Conservation (phyloP, 495 filamentous ascomycete species). For the Trichoderma erinaceum region DNA sequence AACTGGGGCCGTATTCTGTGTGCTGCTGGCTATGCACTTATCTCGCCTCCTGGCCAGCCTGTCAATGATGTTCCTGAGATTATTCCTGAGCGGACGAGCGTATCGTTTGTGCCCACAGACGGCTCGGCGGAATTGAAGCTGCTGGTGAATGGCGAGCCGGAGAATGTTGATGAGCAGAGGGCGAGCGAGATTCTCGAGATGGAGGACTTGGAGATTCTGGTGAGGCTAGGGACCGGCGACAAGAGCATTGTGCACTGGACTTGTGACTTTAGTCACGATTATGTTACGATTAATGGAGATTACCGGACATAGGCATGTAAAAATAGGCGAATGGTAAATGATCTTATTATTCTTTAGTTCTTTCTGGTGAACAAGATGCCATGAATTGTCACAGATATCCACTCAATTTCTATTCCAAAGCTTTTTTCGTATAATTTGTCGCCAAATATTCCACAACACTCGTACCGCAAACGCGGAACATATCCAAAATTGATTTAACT, state of each 20-base stretch:
- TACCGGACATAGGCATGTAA: conserved; percentile 59
- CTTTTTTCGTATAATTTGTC: background rate
- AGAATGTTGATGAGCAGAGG: conserved; percentile 81
- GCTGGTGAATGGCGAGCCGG: conserved; percentile 84
- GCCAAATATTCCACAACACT: background rate
- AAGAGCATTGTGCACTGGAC: conserved; percentile 87
- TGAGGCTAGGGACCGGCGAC: conserved; percentile 62
- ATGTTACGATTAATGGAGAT: conserved; percentile 90
- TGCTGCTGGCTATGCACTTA: conserved; percentile 83
- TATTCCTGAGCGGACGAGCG: conserved; percentile 76
- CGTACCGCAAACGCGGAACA: background rate
- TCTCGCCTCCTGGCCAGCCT: conserved; percentile 45
- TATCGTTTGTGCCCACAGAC: conserved; percentile 84
- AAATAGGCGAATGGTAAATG: background rate
- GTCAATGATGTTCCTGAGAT: conserved; percentile 55
- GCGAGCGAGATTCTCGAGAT: conserved; percentile 81
- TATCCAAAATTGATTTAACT: background rate
- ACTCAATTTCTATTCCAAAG: background rate
- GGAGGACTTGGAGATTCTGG: conserved; percentile 77
- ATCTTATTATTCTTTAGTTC: too few species aligned
- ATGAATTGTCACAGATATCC: too few species aligned
- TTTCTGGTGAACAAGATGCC: too few species aligned
- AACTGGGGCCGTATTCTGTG: conserved; percentile 98
- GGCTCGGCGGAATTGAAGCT: conserved; percentile 75
- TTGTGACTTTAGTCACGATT: conserved; percentile 98